Conservation (phyloP, 768 basidiomycete genomes). For the Lentinula guzmanii region DNA sequence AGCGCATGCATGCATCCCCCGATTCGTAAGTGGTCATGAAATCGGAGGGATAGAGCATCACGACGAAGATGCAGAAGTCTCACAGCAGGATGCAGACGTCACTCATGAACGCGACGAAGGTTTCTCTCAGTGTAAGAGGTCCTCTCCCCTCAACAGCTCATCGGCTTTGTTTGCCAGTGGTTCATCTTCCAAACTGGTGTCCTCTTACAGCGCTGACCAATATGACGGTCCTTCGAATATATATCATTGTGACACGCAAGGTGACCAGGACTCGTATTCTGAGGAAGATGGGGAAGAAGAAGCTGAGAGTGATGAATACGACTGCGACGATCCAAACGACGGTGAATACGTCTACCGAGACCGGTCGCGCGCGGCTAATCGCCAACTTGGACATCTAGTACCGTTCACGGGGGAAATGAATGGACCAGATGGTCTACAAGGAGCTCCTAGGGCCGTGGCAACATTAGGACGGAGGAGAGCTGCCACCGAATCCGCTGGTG, state of each 20-base stretch:
- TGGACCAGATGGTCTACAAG: neutral
- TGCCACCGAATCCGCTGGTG: neutral
- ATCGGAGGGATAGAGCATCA: neutral
- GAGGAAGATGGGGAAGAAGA: neutral
- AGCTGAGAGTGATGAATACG: neutral
- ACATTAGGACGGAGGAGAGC: neutral
- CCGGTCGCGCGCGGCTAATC: neutral
- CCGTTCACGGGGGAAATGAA: neutral
- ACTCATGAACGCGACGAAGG: neutral
- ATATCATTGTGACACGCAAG: neutral
- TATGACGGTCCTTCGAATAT: neutral
- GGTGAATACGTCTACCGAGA: neutral
- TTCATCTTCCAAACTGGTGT: neutral
- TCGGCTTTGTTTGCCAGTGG: neutral
- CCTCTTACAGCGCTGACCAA: neutral
- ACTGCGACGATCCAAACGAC: neutral
- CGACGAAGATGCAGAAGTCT: neutral
- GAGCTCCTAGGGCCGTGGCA: neutral
- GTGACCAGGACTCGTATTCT: neutral
- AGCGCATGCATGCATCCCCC: neutral
- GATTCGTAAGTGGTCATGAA: neutral
- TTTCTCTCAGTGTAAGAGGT: neutral
- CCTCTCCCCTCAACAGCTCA: neutral
- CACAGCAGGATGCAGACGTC: neutral
- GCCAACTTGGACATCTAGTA: neutral